phyloP scores from a whole-genome alignment of 352 stramenopile species.

The Phytophthora brassicae region DNA sequence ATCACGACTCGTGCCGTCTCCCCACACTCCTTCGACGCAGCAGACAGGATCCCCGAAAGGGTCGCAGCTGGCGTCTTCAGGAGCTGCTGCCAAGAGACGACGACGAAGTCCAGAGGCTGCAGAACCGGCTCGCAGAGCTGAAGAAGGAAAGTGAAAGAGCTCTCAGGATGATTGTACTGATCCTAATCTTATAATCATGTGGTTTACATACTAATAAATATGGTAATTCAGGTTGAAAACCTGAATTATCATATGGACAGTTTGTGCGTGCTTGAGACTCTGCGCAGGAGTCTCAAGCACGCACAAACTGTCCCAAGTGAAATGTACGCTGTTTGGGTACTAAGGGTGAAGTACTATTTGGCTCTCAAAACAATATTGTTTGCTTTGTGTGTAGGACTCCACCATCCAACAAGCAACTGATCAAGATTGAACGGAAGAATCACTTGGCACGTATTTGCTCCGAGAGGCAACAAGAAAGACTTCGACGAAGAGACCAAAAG shows the following conservation, averaged over 20 bases:
- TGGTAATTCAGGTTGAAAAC: constrained; percentile 10
- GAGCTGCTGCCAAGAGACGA: constrained; percentile 21
- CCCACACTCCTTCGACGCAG: constrained; percentile 6
- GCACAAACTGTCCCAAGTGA: constrained; percentile 9
- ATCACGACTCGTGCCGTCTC: constrained; percentile 6
- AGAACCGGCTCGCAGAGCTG: constrained; percentile 20
- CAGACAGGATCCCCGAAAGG: not conserved
- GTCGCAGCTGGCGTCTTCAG: not conserved
- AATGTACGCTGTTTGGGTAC: constrained; percentile 8
- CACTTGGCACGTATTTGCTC: not conserved
- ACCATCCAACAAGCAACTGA: constrained; percentile 16
- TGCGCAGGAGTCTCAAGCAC: constrained; percentile 4
- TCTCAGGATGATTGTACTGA: constrained; percentile 5
- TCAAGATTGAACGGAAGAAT: constrained; percentile 9
- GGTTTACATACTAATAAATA: not conserved
- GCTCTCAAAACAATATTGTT: not conserved
- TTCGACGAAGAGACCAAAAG: constrained; percentile 27
- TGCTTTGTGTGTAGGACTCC: constrained; percentile 18
- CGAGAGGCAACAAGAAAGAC: not conserved
- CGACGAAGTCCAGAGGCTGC: constrained; percentile 2
- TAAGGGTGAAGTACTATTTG: not conserved
- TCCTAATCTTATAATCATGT: not conserved
- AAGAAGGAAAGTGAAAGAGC: not conserved
- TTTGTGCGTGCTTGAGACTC: too few species aligned
- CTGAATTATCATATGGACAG: too few species aligned